Percentiles rank a stretch among this genome's conserved stretches.
These are phyloP conservation scores for Trichaptum fuscoviolaceum DNA, from an alignment of 768 basidiomycete species.

Conservation along the genomic window DNA sequence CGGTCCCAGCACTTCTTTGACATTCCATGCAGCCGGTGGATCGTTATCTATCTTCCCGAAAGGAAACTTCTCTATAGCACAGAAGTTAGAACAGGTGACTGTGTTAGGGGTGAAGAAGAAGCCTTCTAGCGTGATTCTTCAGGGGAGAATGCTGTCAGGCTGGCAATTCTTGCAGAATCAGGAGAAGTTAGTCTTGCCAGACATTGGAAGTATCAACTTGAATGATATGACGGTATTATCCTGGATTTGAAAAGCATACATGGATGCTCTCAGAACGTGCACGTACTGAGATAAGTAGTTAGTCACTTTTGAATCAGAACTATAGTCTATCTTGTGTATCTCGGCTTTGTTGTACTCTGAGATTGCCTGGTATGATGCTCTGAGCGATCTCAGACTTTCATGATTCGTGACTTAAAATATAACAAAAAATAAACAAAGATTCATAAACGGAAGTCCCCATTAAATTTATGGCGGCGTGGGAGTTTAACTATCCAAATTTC, in stretches of 20 bases:
- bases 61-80: slow-evolving; percentile 40
- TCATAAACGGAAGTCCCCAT: too few species aligned
- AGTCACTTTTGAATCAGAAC: too few species aligned
- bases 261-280: background rate
- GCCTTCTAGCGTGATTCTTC: slow-evolving; percentile 36
- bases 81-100: slow-evolving; percentile 46
- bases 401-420: too few species aligned
- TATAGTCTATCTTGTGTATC: too few species aligned
- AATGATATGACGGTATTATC: slow-evolving; percentile 31
- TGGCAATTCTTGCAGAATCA: slow-evolving; percentile 37
- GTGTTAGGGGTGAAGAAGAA: slow-evolving; percentile 47
- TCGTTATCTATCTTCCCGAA: slow-evolving; percentile 32
- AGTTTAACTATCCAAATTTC: too few species aligned
- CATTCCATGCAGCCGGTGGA: slow-evolving; percentile 33
- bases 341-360: too few species aligned
- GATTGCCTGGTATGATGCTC: too few species aligned
- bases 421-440: too few species aligned
- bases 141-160: slow-evolving; percentile 26
- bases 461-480: too few species aligned
- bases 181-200: slow-evolving; percentile 36
- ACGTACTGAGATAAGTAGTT: background rate
- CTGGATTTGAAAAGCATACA: slow-evolving; percentile 26
- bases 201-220: slow-evolving; percentile 36
- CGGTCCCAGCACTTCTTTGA: slow-evolving; percentile 45
- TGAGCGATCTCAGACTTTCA: too few species aligned